Evolutionary conservation across 75 land plant species (phyloP), one percentile per base, ranked within the genome.

Genomic region (Larix kaempferi): DNA sequence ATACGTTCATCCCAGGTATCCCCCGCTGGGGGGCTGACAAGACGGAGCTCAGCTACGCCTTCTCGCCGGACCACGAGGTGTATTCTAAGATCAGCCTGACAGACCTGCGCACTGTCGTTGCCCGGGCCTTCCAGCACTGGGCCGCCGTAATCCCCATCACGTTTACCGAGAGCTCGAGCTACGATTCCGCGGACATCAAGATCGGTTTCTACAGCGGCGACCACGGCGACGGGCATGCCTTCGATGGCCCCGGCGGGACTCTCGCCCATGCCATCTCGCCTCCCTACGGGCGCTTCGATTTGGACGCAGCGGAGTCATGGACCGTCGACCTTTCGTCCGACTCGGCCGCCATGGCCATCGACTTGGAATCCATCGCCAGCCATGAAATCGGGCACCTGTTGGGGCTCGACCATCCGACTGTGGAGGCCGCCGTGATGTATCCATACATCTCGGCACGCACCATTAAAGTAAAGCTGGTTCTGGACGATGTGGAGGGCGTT

Each of bases 311-410:
- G 23, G 88, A 86, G 79, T 27, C 55, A 5, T 86, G 88, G 88
- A 73, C 17, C 16, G 54, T 60, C 56, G 25, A 35, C 37, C 6
- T 49, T 8, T 55, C 8, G 27, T 35, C 3, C 79, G 44, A 8
- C 10, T 49, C 60, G 8, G 25, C 76, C 1, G 22, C 35, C 14
- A 35, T 29, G 16, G 81, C 80, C 17, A 25, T 86, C 25, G 85
- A 86, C 26, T 69, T 86, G 71, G 82, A 83, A 59, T 86, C 88
- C 6, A 86, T 86, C 29, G 86, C 78, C 64, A 77, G 65, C 5
- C 88, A 86, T 57, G 88, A 86, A 82, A 86, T 86, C 25, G 88
- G 88, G 21, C 88, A 86, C 63, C 59, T 86, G 26, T 58, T 86
- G 7, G 88, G 88, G 33, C 61, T 86, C 57, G 88, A 73, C 10